phyloP scores from a whole-genome alignment of 2,329 filamentous ascomycete species.

The Microdochium bolleyi region DNA sequence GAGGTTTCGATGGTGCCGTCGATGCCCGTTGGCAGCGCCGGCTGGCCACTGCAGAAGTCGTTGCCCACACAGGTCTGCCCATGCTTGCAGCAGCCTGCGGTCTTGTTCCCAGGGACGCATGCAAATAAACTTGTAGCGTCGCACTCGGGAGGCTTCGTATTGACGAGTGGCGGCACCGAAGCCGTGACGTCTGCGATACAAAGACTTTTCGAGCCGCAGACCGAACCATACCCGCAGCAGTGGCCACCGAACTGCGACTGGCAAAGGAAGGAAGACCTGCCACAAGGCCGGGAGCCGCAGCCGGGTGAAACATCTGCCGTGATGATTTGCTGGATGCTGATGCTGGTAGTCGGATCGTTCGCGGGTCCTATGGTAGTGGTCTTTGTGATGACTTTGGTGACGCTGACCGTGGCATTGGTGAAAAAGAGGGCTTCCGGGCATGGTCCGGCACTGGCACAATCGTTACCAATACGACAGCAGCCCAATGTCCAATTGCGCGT shows the following conservation, averaged over 20 bases:
- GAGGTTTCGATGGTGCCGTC: slow-evolving; percentile 18
- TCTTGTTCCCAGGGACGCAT: slow-evolving; percentile 28
- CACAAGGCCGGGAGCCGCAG: slow-evolving; percentile 11
- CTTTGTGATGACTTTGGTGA: background rate
- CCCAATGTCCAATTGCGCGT: background rate
- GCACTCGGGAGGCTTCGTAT: slow-evolving; percentile 31
- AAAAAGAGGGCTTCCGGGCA: background rate
- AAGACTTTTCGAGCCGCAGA: slow-evolving; percentile 26
- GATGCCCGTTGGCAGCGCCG: slow-evolving; percentile 22
- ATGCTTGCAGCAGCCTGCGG: slow-evolving; percentile 40
- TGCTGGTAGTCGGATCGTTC: background rate
- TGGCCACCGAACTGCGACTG: slow-evolving; percentile 31
- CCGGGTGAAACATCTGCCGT: background rate
- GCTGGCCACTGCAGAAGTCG: slow-evolving; percentile 27
- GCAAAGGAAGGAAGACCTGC: slow-evolving; percentile 31
- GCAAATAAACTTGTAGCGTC: slow-evolving; percentile 30
- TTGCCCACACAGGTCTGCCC: slow-evolving; percentile 27
- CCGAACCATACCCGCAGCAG: slow-evolving; percentile 38
- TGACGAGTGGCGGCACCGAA: slow-evolving; percentile 17
- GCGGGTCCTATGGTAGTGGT: background rate
- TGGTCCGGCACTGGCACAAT: background rate
- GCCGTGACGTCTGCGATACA: slow-evolving; percentile 23
- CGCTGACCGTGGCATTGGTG: background rate
- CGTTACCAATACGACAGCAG: background rate
- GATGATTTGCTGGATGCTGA: background rate